Evolutionary conservation across 2,329 filamentous ascomycete species (phyloP).

Genomic region (Trichophyton rubrum): DNA sequence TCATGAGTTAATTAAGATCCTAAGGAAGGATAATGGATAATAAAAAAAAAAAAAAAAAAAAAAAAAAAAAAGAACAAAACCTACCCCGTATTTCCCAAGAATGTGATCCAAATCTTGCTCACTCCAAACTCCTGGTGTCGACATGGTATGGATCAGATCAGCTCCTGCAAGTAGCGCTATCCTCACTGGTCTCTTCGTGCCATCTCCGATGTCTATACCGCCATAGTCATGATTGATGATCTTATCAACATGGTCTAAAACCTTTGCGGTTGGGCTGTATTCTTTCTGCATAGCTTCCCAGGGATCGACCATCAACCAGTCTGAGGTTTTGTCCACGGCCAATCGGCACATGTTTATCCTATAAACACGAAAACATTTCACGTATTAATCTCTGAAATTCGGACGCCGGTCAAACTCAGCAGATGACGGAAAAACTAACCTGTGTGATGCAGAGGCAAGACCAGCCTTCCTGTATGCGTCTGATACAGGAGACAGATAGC

Average conservation of each 20-base stretch:
- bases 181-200: conserved; percentile 52
- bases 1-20: neutral
- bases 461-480: conserved; percentile 70
- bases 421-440: conserved; percentile 29
- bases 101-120: conserved; percentile 78
- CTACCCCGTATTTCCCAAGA: conserved; percentile 59
- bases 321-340: conserved; percentile 57
- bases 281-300: conserved; percentile 78
- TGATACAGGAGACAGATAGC: conserved; percentile 68
- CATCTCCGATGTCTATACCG: conserved; percentile 58
- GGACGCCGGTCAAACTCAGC: neutral
- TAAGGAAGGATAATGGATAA: neutral
- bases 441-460: conserved; percentile 57
- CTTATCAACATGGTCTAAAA: conserved; percentile 80
- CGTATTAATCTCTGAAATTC: neutral
- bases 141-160: conserved; percentile 64
- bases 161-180: conserved; percentile 74
- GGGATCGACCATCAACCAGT: conserved; percentile 75
- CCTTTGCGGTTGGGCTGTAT: conserved; percentile 79
- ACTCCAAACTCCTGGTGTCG: conserved; percentile 62
- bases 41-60: neutral
- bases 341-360: conserved; percentile 76
- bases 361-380: neutral
- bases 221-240: conserved; percentile 72
- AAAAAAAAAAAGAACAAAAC: conserved; percentile 12